A percentile compares a stretch with the other conserved stretches of the same genome.
These are phyloP conservation scores for Tolypocladium endophyticum DNA, from an alignment of 2,329 filamentous ascomycete genomes.

Conservation along the genomic window DNA sequence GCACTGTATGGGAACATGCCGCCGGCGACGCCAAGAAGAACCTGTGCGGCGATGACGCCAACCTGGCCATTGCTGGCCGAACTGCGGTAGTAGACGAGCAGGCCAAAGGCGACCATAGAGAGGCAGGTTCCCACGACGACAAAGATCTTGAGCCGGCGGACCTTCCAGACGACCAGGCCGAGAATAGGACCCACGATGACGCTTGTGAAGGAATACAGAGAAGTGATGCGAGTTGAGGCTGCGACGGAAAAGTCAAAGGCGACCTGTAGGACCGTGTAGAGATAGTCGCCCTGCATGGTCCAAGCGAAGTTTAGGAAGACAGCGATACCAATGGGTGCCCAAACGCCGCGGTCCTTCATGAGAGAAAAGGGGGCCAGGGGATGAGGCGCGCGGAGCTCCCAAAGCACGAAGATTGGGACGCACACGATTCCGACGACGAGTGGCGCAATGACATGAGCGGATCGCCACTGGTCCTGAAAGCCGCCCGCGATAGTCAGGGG, in stretches of 20 bases:
- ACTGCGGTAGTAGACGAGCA: constrained; percentile 45
- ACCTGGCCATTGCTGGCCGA: constrained; percentile 29
- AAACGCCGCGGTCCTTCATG: constrained; percentile 47
- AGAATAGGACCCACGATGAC: constrained; percentile 42
- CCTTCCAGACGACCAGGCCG: constrained; percentile 38
- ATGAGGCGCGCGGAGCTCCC: constrained; percentile 37
- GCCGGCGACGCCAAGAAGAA: constrained; percentile 46
- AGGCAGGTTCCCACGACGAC: constrained; percentile 45
- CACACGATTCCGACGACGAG: constrained; percentile 38
- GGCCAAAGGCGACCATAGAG: constrained; percentile 45
- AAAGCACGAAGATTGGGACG: constrained; percentile 38
- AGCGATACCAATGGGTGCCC: constrained; percentile 46
- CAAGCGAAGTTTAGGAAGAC: constrained; percentile 39
- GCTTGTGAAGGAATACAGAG: constrained; percentile 42
- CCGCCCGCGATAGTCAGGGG: constrained; percentile 46
- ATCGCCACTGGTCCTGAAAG: constrained; percentile 34
- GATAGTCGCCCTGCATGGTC: constrained; percentile 47
- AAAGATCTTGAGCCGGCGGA: constrained; percentile 45
- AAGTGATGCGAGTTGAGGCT: constrained; percentile 44
- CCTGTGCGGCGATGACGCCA: constrained; percentile 45
- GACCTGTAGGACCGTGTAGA: constrained; percentile 48
- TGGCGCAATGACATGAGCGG: constrained; percentile 38
- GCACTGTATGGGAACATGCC: constrained; percentile 41
- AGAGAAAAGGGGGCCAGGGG: constrained; percentile 49
- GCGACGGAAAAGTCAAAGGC: constrained; percentile 44